phyloP scores from a whole-genome alignment of 257 asterid genomes.

The Henckelia pumila region DNA sequence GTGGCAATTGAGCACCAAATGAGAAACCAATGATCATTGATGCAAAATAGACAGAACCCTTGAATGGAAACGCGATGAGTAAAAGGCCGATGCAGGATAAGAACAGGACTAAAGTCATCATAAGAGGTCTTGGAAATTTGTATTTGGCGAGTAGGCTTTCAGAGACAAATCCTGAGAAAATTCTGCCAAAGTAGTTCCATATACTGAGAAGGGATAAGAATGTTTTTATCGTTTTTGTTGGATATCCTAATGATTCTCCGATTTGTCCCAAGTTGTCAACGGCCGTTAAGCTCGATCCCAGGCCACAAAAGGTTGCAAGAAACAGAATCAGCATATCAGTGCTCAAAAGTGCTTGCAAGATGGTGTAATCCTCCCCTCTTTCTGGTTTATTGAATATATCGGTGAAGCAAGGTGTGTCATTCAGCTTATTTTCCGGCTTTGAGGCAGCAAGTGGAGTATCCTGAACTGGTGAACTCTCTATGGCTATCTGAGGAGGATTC shows the following conservation, averaged over 20 bases:
- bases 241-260: slow-evolving; percentile 73
- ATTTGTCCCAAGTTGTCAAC: slow-evolving; percentile 80
- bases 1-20: slow-evolving; percentile 69
- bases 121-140: slow-evolving; percentile 65
- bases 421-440: slow-evolving; percentile 1
- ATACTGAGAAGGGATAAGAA: slow-evolving; percentile 70
- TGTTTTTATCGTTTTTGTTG: slow-evolving; percentile 54
- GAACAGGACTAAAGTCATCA: slow-evolving; percentile 67
- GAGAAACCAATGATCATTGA: slow-evolving; percentile 75
- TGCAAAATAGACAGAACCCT: slow-evolving; percentile 60
- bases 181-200: slow-evolving; percentile 81
- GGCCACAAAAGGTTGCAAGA: slow-evolving; percentile 66
- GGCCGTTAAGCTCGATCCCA: slow-evolving; percentile 72
- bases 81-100: slow-evolving; percentile 61
- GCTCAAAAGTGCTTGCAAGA: slow-evolving; percentile 67
- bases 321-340: slow-evolving; percentile 55
- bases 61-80: slow-evolving; percentile 63
- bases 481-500: slow-evolving; percentile 25
- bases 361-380: slow-evolving; percentile 73
- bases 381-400: slow-evolving; percentile 53
- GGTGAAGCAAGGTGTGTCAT: slow-evolving; percentile 25
- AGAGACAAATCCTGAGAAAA: slow-evolving; percentile 69
- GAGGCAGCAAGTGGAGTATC: not conserved
- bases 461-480: slow-evolving; percentile 15
- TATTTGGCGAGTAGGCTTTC: slow-evolving; percentile 46